Percentiles rank a stretch among this genome's conserved stretches.
Evolutionary conservation across 2,329 filamentous ascomycete genomes (phyloP).

Genomic region (Zymoseptoria tritici): DNA sequence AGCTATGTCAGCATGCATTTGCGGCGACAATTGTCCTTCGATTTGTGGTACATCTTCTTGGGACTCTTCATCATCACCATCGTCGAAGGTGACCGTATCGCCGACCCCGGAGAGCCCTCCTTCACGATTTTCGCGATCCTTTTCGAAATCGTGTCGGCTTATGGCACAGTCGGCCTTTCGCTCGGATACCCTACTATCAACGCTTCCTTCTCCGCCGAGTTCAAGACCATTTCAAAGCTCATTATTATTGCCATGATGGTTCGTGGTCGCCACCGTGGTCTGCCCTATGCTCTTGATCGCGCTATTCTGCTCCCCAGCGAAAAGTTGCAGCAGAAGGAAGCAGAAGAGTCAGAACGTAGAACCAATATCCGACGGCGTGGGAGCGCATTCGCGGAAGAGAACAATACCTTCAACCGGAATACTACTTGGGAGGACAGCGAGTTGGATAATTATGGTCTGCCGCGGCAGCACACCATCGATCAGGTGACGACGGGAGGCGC

Average conservation of each 20-base stretch:
- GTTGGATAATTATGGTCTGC: conserved; percentile 23
- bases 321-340: conserved; percentile 54
- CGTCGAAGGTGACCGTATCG: conserved; percentile 67
- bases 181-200: conserved; percentile 72
- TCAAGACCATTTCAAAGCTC: conserved; percentile 61
- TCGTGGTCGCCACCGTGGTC: conserved; percentile 56
- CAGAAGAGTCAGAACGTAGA: conserved; percentile 33
- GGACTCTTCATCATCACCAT: conserved; percentile 91
- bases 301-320: conserved; percentile 63
- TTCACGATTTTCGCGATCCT: conserved; percentile 51
- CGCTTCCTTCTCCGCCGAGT: conserved; percentile 75
- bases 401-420: conserved; percentile 6
- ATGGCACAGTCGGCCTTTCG: conserved; percentile 87
- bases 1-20: conserved; percentile 89
- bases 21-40: conserved; percentile 87
- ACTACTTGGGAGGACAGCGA: conserved; percentile 21
- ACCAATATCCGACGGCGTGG: conserved; percentile 14
- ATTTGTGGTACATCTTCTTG: conserved; percentile 93
- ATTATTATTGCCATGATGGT: conserved; percentile 62
- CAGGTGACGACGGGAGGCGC: conserved; percentile 14
- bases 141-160: conserved; percentile 84
- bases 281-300: conserved; percentile 61
- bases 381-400: conserved; percentile 19
- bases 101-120: conserved; percentile 49
- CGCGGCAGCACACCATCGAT: conserved; percentile 17